Evolutionary conservation across 2,329 filamentous ascomycete genomes (phyloP), one percentile per base, ranked within the genome.

Genomic region (Botrytis hyacinthi): DNA sequence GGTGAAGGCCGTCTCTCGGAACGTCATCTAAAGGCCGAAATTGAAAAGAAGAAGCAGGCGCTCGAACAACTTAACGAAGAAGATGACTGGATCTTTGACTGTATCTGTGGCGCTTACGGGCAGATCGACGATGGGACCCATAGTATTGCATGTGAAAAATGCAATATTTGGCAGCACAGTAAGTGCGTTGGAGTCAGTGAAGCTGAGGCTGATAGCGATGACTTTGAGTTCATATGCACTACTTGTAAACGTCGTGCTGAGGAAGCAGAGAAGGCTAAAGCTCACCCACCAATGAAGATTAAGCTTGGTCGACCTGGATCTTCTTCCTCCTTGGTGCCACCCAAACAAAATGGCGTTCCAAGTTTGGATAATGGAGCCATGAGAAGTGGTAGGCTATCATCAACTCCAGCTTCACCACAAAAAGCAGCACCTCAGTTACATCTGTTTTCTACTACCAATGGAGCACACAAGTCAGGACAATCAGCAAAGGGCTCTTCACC

Each of bases 131-230:
- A 98, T 81, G 96, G 96, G 51, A 92, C 93, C 12, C 95, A 97
- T 81, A 97, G 94, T 81, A 91, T 99, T 76, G 93, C 95, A 42
- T 99, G 96, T 83, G 96, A 99, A 80, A 91, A 87, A 77, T 99
- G 96, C 85, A 97, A 92, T 80, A 91, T 97, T 66, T 99, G 96
- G 96, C 95, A 98, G 81, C 96, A 99, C 81, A 97, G 94, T 85
- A 93, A 92, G 79, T 99, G 96, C 80, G 88, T 97, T 74, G 92
- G 91, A 59, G 92, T 98, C 76, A 88, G 88, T 63, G 89, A 97
- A 78, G 84, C 87, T 74, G 92, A 95, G 75, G 95, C 94, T 0
- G 95, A 97, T 76, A 87, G 90, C 65, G 90, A 93, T 1, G 93
- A 97, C 77, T 98, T 98, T 79, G 90, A 93, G 75, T 97, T 97